These are phyloP conservation scores for Saturnispora serradocipensis DNA, from an alignment of 805 yeast genomes.

Conservation along the genomic window DNA sequence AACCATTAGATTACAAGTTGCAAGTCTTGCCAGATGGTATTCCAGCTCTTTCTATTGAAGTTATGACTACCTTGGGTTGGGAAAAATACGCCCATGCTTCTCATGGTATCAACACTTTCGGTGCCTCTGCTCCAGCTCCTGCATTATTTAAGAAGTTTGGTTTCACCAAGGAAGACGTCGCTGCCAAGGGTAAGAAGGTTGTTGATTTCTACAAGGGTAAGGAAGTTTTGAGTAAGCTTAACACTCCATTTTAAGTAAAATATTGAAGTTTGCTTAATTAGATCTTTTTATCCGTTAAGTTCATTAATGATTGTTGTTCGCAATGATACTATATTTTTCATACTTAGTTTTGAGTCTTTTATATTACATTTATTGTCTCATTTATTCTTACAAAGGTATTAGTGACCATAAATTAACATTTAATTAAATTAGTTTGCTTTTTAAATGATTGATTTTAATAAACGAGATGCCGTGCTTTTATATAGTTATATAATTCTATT, in stretches of 20 bases:
- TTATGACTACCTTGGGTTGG: slow-evolving; percentile 88
- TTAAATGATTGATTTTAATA: neutral
- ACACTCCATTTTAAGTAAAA: slow-evolving; percentile 55
- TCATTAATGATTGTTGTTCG: neutral
- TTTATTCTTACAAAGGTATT: neutral
- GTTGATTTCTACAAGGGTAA: slow-evolving; percentile 76
- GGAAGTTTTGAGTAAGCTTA: slow-evolving; percentile 64
- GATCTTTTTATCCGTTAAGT: neutral
- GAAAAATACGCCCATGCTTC: slow-evolving; percentile 91
- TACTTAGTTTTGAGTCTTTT: neutral
- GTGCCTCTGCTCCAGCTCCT: slow-evolving; percentile 87
- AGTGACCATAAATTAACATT: neutral
- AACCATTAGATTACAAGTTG: slow-evolving; percentile 69
- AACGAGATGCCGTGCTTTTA: neutral
- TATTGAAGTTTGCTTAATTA: neutral
- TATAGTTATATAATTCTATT: neutral
- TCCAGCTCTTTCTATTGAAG: slow-evolving; percentile 92
- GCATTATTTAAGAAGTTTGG: slow-evolving; percentile 79
- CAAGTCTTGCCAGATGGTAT: slow-evolving; percentile 90
- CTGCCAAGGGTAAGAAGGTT: slow-evolving; percentile 73
- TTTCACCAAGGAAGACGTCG: slow-evolving; percentile 90
- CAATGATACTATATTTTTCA: neutral
- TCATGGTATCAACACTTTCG: slow-evolving; percentile 91
- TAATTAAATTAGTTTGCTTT: neutral
- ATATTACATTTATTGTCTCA: neutral